These are phyloP conservation scores for Carallia pectinifolia DNA, from an alignment of 345 rosid species.

Conservation along the genomic window DNA sequence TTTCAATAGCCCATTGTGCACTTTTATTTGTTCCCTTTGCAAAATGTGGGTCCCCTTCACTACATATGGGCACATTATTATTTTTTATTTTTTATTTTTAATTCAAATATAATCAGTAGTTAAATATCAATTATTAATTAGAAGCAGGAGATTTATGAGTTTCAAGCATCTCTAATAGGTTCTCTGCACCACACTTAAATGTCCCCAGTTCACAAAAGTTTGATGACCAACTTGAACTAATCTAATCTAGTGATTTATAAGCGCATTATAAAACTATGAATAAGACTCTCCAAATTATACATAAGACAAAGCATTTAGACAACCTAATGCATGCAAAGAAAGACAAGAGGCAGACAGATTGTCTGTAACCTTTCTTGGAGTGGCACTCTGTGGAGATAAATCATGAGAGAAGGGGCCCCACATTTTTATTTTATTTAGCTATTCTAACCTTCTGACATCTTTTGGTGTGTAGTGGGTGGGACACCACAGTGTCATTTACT, in stretches of 20 bases:
- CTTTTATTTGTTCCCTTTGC: no score
- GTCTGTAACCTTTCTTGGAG: not conserved
- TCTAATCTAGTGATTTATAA: not conserved
- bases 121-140: no score
- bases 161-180: no score
- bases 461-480: slow-evolving; percentile 16
- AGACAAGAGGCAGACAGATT: slow-evolving; percentile 17
- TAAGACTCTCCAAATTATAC: slow-evolving; percentile 16
- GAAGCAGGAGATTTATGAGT: no score
- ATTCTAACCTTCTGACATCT: no score
- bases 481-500: not conserved
- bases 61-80: not conserved
- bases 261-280: slow-evolving; percentile 1
- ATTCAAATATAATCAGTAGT: no score
- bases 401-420: slow-evolving; percentile 15
- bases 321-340: slow-evolving; percentile 43
- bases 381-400: slow-evolving; percentile 11
- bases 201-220: no score
- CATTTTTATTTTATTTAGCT: not conserved
- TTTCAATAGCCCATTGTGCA: no score
- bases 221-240: no score
- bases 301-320: slow-evolving; percentile 31
- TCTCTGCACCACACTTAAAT: no score
- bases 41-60: no score
- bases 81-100: no score